Base-by-base conservation (phyloP, 1,284 basidiomycete species). In the Sporisorium iseilematis-ciliati region DNA sequence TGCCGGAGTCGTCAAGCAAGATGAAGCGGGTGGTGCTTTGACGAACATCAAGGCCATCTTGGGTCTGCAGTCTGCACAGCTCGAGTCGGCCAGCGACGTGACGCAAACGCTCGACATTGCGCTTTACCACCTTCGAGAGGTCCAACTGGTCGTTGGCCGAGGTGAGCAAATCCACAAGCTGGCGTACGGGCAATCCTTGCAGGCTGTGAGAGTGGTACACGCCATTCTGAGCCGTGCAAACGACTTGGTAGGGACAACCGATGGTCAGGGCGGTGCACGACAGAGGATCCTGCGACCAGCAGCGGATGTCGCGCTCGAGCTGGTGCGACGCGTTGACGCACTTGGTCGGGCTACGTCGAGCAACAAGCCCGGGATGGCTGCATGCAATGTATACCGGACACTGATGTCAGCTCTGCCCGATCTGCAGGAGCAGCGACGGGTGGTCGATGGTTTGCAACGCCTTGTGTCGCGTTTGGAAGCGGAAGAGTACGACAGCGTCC, bases 51-150 rank as follows among this genome's bases (percentile, higher is more conserved):
- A 57, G 12, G 67, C 67, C 12, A 40, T 70, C 43, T 40, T 33
- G 43, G 16, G 29, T 4, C 31, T 62, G 12, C 11, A 45, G 1
- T 31, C 14, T 11, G 21, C 52, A 21, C n/a, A 53, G n/a, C 23
- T 57, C 11, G 51, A 46, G 8, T 45, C 57, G 18, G 6, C 12
- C 10, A 21, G 35, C 45, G 42, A 58, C 1, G 38, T 63, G 26
- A 48, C 29, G 8, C 54, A 55, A 29, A 29, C n/a, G 35, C 57
- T 75, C 25, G 60, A 66, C 31, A 7, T 62, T 5, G 40, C 41
- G n/a, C 56, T 75, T 0, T 75, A 65, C 41, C 63, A 66, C 21
- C 63, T 69, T 35, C 55, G 72, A 16, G 65, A 70, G 42, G 18
- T 75, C 5, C 58, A 53, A 2, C 57, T 68, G 42, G 25, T 33